Base-by-base conservation (phyloP, 495 filamentous ascomycete species). In the Neurospora sp. region DNA sequence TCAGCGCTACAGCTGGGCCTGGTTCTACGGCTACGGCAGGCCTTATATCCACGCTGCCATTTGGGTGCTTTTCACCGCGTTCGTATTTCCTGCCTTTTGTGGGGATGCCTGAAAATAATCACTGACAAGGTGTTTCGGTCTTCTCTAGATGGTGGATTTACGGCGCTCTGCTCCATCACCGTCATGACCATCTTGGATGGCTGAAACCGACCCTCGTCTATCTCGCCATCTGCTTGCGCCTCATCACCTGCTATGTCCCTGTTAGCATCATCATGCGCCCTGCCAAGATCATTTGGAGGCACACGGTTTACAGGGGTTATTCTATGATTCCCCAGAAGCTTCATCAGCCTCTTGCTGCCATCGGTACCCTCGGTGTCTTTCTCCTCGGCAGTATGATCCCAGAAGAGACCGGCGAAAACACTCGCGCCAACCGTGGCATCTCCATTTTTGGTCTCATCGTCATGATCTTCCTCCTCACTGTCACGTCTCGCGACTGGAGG, bases 161-260 rank as follows among this genome's bases (percentile, higher is more conserved):
- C 59, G 89, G 91, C 47, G 85, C 97, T 22, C 83, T 94, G 72
- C 83, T 90, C 59, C 91, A 92, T 78, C 88, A 90, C 22, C 91
- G 93, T 79, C 87, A 88, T 18, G 74, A 90, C 76, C 90, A 93
- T 77, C 86, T 88, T 76, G 90, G 90, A 71, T 97, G 94, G 94
- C 75, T 97, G 75, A 88, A 94, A 40, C 93, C 94, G 8, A 94
- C 94, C 81, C 86, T 97, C 45, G 72, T 97, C 18, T 97, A 90
- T 80, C 87, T 97, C 45, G 87, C 82, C 71, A 90, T 97, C 75
- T 87, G 87, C 8, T 80, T 96, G 72, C 90, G 94, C 6, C 80
- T 96, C 61, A 75, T 96, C 74, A 90, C 89, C 81, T 87, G 92
- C 77, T 90, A 93, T 76, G 80, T 96, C 12, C 91, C 92, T 0